phyloP scores from a whole-genome alignment of 805 yeast species.

The Sugiyamaella marilandica region DNA sequence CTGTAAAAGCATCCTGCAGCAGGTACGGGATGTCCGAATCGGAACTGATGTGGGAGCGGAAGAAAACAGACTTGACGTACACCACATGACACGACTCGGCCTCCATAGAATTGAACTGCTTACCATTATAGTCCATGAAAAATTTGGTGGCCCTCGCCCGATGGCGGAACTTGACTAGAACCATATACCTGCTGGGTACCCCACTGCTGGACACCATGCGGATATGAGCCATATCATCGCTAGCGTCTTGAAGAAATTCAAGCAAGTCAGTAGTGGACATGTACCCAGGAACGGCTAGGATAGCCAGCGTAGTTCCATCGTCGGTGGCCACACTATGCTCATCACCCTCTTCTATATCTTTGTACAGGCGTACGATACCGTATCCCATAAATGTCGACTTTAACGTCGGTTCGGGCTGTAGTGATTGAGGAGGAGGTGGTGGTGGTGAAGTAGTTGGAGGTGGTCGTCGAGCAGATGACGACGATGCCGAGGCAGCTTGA shows the following conservation, averaged over 20 bases:
- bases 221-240: slow-evolving; percentile 59
- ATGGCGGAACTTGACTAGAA: slow-evolving; percentile 65
- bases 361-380: slow-evolving; percentile 65
- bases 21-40: slow-evolving; percentile 54
- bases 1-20: slow-evolving; percentile 68
- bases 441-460: not conserved
- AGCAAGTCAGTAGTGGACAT: slow-evolving; percentile 79
- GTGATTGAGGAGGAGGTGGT: slow-evolving; percentile 13
- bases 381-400: slow-evolving; percentile 63
- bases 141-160: slow-evolving; percentile 56
- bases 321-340: slow-evolving; percentile 23
- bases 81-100: slow-evolving; percentile 81
- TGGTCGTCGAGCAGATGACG: not conserved
- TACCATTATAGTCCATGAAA: slow-evolving; percentile 63
- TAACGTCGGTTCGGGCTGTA: slow-evolving; percentile 37
- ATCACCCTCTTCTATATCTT: slow-evolving; percentile 14
- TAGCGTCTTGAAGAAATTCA: slow-evolving; percentile 66
- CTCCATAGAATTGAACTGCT: slow-evolving; percentile 78
- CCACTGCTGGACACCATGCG: slow-evolving; percentile 60
- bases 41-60: slow-evolving; percentile 33
- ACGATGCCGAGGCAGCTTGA: not conserved
- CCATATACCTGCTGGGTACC: slow-evolving; percentile 66
- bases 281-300: slow-evolving; percentile 82
- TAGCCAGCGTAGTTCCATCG: slow-evolving; percentile 54
- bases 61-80: slow-evolving; percentile 55